phyloP scores from a whole-genome alignment of 2,329 filamentous ascomycete species.

The Dactylellina leptospora region DNA sequence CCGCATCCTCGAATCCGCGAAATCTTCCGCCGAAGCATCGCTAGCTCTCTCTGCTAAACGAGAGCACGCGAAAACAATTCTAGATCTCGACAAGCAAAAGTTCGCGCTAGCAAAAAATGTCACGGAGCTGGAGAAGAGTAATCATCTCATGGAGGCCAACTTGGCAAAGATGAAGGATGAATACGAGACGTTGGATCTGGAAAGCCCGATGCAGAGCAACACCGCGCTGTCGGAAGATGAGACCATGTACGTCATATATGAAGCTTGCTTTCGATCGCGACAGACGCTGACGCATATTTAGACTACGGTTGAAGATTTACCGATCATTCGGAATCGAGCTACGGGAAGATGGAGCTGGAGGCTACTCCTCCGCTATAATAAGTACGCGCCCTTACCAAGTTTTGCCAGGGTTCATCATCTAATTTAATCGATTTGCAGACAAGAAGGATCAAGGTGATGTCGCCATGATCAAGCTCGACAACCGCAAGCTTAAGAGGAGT shows the following conservation, averaged over 20 bases:
- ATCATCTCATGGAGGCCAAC: conserved; percentile 79
- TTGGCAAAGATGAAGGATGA: conserved; percentile 65
- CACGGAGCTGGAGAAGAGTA: conserved; percentile 75
- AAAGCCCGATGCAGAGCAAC: conserved; percentile 54
- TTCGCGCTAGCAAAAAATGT: conserved; percentile 78
- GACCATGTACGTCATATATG: conserved; percentile 55
- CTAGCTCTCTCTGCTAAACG: conserved; percentile 46
- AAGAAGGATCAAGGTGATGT: conserved; percentile 90
- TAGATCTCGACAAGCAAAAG: conserved; percentile 95
- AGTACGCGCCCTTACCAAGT: not conserved
- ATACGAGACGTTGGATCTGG: conserved; percentile 59
- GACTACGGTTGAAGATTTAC: conserved; percentile 87
- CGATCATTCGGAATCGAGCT: conserved; percentile 89
- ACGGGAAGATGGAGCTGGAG: conserved; percentile 79
- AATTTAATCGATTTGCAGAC: conserved; percentile 43
- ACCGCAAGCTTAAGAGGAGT: conserved; percentile 82
- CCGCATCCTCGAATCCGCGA: conserved; percentile 55
- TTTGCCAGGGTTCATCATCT: not conserved
- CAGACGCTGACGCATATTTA: no score
- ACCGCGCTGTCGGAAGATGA: conserved; percentile 60
- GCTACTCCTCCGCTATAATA: conserved; percentile 76
- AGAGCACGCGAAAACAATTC: conserved; percentile 70
- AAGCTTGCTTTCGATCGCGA: no score
- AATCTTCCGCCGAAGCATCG: conserved; percentile 54
- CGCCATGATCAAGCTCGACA: conserved; percentile 89